Conservation (phyloP, 106 monocot species). For the Dendrobium huoshanense region DNA sequence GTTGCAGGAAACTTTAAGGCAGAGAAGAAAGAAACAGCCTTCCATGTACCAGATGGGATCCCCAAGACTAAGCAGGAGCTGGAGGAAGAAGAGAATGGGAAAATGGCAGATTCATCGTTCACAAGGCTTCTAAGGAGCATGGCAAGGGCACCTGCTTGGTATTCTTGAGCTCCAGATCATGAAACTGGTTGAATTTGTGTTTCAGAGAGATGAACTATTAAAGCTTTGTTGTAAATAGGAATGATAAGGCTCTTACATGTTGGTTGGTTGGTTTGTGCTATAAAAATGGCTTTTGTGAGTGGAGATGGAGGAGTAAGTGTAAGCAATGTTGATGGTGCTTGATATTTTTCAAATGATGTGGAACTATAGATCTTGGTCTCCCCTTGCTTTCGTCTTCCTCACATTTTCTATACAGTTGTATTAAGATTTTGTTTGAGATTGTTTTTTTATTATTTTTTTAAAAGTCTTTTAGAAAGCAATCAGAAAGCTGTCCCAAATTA, state of each 20-base stretch:
- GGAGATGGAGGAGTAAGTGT: neutral
- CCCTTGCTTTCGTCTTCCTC: neutral
- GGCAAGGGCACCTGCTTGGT: conserved; percentile 76
- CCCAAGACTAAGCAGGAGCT: conserved; percentile 70
- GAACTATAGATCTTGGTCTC: neutral
- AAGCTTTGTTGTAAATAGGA: neutral
- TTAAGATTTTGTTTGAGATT: too few species aligned
- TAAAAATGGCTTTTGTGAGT: neutral
- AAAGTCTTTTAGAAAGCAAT: too few species aligned
- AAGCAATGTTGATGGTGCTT: neutral
- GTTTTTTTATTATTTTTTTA: too few species aligned
- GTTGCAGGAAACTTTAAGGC: neutral
- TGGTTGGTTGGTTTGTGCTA: neutral
- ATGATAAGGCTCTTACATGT: neutral
- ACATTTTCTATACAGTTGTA: too few species aligned
- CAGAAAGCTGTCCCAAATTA: too few species aligned
- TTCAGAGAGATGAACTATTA: neutral
- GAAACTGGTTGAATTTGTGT: conserved; percentile 45
- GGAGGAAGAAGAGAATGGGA: conserved; percentile 63
- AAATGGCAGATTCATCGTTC: conserved; percentile 68
- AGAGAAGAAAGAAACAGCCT: conserved; percentile 15
- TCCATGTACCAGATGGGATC: conserved; percentile 67
- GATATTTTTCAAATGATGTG: neutral
- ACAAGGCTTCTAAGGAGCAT: conserved; percentile 61
- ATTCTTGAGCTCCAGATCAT: conserved; percentile 62